Base-by-base conservation (phyloP, 176 grass and related monocot species). In the Saccharum spontaneum region DNA sequence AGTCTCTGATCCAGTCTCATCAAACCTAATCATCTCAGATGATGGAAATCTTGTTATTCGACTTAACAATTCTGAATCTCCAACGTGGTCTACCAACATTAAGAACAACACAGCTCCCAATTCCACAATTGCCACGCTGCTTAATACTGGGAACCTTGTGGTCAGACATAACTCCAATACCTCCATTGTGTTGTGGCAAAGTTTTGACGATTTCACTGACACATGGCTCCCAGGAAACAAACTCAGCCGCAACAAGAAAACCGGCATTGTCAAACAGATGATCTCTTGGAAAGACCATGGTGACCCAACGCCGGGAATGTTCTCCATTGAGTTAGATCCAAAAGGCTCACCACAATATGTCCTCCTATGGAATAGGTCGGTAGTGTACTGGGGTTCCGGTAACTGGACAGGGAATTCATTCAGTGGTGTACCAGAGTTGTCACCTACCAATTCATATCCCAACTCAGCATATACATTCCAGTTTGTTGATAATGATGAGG, bases 171-270 rank as follows among this genome's bases (percentile, higher is more conserved):
- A 5, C 1, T 60, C 63, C 20, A 86, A 86, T 15, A 61, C 46
- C 4, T 48, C 71, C 6, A 22, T 11, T 6, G 37, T 54, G 2
- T 6, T 91, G 1, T 91, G 90, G 90, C 90, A 88, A 43, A 91
- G 90, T 68, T 84, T 88, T 6, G 82, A 91, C 2, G 52, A 88
- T 54, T 63, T 87, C 23, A 85, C 65, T 1, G 55, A 91, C 65
- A 88, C 90, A 20, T 91, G 81, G 86, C 78, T 91, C 10, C 86
- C 90, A 8, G 90, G 78, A 7, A 67, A 59, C 43, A 91, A 88
- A 26, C 50, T 91, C 8, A 64, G 82, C 16, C 37, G 72, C n/a
- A 87, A 87, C 41, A 91, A 91, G 33, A 30, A 26, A 50, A 87
- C 85, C 0, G 77, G 82, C 1, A 20, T 33, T 3, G 11, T 54